These are phyloP conservation scores for Raddia guianensis DNA, from an alignment of 176 grass and related monocot genomes.

Conservation along the genomic window DNA sequence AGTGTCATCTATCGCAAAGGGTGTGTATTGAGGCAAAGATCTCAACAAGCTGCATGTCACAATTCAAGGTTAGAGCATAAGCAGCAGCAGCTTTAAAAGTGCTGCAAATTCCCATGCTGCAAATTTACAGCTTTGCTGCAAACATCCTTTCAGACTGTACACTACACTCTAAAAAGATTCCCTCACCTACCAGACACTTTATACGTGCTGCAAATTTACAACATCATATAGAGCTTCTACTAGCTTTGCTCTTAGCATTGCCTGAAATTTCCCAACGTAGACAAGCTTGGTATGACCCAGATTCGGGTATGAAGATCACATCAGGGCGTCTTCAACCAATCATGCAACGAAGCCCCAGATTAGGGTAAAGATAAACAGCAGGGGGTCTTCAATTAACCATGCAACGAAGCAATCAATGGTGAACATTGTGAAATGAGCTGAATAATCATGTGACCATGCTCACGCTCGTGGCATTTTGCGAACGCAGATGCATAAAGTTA, in stretches of 20 bases:
- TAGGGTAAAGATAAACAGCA: too few relatives aligned
- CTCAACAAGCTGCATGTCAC: too few relatives aligned
- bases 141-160: too few relatives aligned
- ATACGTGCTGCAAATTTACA: too few relatives aligned
- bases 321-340: neutral
- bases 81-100: too few relatives aligned
- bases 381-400: neutral
- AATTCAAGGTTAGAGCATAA: neutral
- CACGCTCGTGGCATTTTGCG: neutral
- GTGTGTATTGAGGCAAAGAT: neutral
- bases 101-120: too few relatives aligned
- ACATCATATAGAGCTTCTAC: too few relatives aligned
- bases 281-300: neutral
- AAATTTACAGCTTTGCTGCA: too few relatives aligned
- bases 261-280: neutral
- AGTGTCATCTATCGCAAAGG: neutral
- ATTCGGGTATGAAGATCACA: neutral
- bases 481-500: neutral
- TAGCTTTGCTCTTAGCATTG: too few relatives aligned
- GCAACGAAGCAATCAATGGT: neutral
- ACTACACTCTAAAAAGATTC: too few relatives aligned
- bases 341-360: neutral
- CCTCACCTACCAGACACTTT: too few relatives aligned
- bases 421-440: neutral
- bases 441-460: neutral